These are phyloP conservation scores for Starmerella cellae DNA, from an alignment of 805 yeast species.

Conservation along the genomic window DNA sequence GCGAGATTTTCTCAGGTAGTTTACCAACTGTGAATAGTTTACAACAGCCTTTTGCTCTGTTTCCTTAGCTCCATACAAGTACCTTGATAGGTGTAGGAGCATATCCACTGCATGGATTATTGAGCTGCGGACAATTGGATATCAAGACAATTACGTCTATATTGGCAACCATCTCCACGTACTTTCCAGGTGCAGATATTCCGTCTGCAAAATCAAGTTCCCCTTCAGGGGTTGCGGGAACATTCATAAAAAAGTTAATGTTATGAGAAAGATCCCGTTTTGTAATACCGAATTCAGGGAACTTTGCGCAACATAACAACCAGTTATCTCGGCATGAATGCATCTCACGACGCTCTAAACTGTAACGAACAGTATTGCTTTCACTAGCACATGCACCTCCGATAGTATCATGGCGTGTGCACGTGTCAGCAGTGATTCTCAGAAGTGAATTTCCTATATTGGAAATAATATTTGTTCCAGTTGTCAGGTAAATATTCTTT, in stretches of 20 bases:
- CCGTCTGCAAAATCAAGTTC: constrained; percentile 9
- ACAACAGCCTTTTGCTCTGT: no score
- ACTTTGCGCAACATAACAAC: constrained; percentile 9
- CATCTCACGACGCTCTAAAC: constrained; percentile 8
- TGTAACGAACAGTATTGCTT: constrained; percentile 12
- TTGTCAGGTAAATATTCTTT: constrained; percentile 5
- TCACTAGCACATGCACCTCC: constrained; percentile 13
- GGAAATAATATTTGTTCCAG: constrained; percentile 7
- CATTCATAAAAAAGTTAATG: constrained; percentile 12
- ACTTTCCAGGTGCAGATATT: constrained; percentile 10
- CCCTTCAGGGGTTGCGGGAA: constrained; percentile 7
- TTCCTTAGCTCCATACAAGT: constrained; percentile 2
- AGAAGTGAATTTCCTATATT: constrained; percentile 5
- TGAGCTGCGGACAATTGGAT: constrained; percentile 12
- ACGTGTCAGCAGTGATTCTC: constrained; percentile 7
- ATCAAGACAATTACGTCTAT: constrained; percentile 8
- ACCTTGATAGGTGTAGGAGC: constrained; percentile 10
- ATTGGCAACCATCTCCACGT: constrained; percentile 7
- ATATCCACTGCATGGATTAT: constrained; percentile 11
- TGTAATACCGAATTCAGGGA: constrained; percentile 9
- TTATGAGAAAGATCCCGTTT: constrained; percentile 12
- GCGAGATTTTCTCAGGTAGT: no score
- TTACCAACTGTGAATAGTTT: no score
- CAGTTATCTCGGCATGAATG: constrained; percentile 13
- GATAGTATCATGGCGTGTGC: constrained; percentile 10